Base-by-base conservation (phyloP, 805 yeast genomes). In the Saturnispora bothae region DNA sequence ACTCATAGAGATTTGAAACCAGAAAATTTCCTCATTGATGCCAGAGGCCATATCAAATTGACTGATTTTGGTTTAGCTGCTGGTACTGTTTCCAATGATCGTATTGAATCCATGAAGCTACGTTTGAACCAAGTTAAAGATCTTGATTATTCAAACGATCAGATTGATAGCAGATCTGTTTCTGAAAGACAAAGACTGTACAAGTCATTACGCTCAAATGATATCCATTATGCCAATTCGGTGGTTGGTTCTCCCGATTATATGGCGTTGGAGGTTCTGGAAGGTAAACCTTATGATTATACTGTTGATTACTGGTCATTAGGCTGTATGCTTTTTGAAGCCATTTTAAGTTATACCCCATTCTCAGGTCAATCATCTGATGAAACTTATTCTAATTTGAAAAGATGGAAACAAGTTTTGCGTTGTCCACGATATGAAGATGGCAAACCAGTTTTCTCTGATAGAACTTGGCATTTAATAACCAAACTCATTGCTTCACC, bases 271-370 rank as follows among this genome's bases (percentile, higher is more conserved):
- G 99, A 92, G 59, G 97, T 92, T 10, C 71, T 92, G 38, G 94
- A 85, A 59, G 98, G 98, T 6, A 82, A 81, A 53, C 76, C 78
- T 42, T 92, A 92, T 59, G 96, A 92, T 56, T 88, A 80, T 57
- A 89, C 98, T 13, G 94, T 94, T 41, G 99, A 92, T 64, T 92
- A 92, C 59, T 92, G 99, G 99, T 88, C 97, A 0, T 66, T 92
- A 42, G 99, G 98, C 4, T 92, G 98, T 61, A 92, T 92, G 79
- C 66, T 92, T 28, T 92, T 89, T 57, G 99, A 92, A 62, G 83
- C 96, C 33, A 72, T 92, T 41, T 92, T 92, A 46, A 97, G 98
- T 0, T 92, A 84, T 60, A 94, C 99, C 3, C 99, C 99, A 32
- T 92, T 92, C 55, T 79, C 95, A 30, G 99, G 98, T 3, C 75